A percentile compares a stretch with the other conserved stretches of the same genome.
Evolutionary conservation across 805 yeast genomes (phyloP).

Genomic region (Wickerhamiella parazyma): DNA sequence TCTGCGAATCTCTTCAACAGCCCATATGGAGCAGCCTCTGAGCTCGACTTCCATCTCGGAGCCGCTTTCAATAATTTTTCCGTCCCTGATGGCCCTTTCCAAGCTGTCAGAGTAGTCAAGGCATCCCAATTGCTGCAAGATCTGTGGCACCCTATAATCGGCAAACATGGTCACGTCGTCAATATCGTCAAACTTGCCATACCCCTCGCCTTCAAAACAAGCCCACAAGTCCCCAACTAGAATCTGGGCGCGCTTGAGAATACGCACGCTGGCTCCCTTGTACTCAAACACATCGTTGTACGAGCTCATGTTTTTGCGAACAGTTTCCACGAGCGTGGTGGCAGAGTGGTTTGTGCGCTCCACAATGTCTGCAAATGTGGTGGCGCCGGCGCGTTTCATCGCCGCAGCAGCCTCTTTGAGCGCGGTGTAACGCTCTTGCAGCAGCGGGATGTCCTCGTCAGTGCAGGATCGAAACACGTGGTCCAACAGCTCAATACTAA

Average conservation of each 20-base stretch:
- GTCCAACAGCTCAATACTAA: slow-evolving; percentile 17
- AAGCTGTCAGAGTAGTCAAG: slow-evolving; percentile 25
- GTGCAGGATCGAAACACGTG: slow-evolving; percentile 26
- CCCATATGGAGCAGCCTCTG: slow-evolving; percentile 31
- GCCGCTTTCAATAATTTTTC: slow-evolving; percentile 22
- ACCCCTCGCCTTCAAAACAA: slow-evolving; percentile 27
- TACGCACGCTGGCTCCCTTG: slow-evolving; percentile 22
- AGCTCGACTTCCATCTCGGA: slow-evolving; percentile 28
- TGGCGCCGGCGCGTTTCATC: slow-evolving; percentile 12
- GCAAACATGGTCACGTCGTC: slow-evolving; percentile 33
- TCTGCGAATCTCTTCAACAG: slow-evolving; percentile 27
- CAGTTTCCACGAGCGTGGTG: slow-evolving; percentile 21
- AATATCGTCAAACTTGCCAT: slow-evolving; percentile 30
- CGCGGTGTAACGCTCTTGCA: slow-evolving; percentile 25
- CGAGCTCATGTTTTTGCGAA: slow-evolving; percentile 22
- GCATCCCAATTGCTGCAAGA: slow-evolving; percentile 28
- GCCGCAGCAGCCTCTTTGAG: slow-evolving; percentile 28
- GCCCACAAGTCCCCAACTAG: slow-evolving; percentile 34
- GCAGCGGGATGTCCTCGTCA: slow-evolving; percentile 25
- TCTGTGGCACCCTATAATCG: slow-evolving; percentile 35
- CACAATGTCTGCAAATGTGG: slow-evolving; percentile 21
- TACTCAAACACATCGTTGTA: slow-evolving; percentile 26
- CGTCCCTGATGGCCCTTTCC: slow-evolving; percentile 14
- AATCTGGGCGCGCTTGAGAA: slow-evolving; percentile 33
- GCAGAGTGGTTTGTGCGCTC: slow-evolving; percentile 24